Evolutionary conservation across 2,329 filamentous ascomycete species (phyloP), one percentile per base, ranked within the genome.

Genomic region (Aspergillus pseudoviridinutans): DNA sequence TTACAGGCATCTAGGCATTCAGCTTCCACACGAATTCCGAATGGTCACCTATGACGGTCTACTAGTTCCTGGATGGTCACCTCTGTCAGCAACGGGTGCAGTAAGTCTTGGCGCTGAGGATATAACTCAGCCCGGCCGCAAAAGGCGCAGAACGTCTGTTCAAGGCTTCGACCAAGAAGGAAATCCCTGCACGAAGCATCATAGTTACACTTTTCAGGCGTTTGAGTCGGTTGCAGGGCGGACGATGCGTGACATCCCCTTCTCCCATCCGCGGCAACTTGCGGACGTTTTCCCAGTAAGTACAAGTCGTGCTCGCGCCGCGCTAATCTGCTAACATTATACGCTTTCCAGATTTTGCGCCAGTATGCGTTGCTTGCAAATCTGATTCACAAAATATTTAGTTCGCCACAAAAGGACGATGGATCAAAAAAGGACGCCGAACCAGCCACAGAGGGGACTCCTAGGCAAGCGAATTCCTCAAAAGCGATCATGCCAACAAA

Each of bases 201-300:
- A 79, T 55, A 71, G 69, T 53, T 79, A 78, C 58, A 74, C 71
- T 1, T 76, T 79, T 52, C 74, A 78, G 49, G 66, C 73, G 0
- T 75, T 77, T 56, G 75, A 77, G 54, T 69, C 74, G 41, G 70
- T 74, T 44, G 68, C 73, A 17, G 74, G 75, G 25, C 71, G 73
- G 38, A 76, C 72, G 17, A 69, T 79, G 41, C 71, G 65, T 53
- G 73, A 78, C 24, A 66, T 79, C 24, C 74, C 74, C 3, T 79
- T 79, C 53, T 75, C 72, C 10, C 77, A 79, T 64, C 77, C 77
- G 17, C 73, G 75, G 41, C 77, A 79, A 63, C 64, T 79, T 44
- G 72, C 75, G 29, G 74, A 76, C 51, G 71, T 76, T 32, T 63
- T 79, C 57, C 77, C 77, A 27, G 71, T 50, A 52, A 28, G 46